phyloP scores from a whole-genome alignment of 2,329 filamentous ascomycete species.

The Curvularia sp. region DNA sequence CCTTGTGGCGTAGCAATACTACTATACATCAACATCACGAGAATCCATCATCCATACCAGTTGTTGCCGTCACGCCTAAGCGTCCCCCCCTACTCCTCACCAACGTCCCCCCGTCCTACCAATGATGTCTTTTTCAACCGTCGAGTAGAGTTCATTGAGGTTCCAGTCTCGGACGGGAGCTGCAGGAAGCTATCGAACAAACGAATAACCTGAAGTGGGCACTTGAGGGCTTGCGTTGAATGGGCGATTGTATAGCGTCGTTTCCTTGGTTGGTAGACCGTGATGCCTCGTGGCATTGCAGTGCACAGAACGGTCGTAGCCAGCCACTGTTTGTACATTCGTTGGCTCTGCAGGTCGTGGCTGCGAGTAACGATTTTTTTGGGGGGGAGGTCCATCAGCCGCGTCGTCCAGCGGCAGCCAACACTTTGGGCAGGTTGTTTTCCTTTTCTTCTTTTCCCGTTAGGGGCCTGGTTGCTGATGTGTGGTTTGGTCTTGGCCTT shows the following conservation, averaged over 20 bases:
- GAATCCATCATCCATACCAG: not conserved
- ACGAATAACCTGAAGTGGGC: constrained; percentile 4
- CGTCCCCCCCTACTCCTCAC: not conserved
- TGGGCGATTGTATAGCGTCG: not conserved
- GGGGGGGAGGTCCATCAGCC: not conserved
- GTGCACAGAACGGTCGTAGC: not conserved
- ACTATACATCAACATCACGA: constrained; percentile 5
- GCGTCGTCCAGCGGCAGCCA: not conserved
- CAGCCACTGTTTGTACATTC: not conserved
- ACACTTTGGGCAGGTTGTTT: not conserved
- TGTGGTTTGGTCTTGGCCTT: not conserved
- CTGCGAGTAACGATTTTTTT: not conserved
- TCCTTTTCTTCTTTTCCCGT: not conserved
- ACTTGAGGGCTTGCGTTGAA: constrained; percentile 1
- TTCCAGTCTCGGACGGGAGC: constrained; percentile 1
- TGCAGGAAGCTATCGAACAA: constrained; percentile 3
- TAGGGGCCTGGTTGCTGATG: not conserved
- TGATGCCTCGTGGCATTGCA: not conserved
- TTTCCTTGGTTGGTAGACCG: not conserved
- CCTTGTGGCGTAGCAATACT: constrained; percentile 2
- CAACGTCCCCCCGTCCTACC: not conserved
- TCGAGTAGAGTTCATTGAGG: constrained; percentile 6
- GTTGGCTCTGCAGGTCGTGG: not conserved
- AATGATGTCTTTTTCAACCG: not conserved
- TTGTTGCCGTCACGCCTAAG: not conserved